These are phyloP conservation scores for Scheffersomyces lignosus DNA, from an alignment of 805 yeast species.

Conservation along the genomic window DNA sequence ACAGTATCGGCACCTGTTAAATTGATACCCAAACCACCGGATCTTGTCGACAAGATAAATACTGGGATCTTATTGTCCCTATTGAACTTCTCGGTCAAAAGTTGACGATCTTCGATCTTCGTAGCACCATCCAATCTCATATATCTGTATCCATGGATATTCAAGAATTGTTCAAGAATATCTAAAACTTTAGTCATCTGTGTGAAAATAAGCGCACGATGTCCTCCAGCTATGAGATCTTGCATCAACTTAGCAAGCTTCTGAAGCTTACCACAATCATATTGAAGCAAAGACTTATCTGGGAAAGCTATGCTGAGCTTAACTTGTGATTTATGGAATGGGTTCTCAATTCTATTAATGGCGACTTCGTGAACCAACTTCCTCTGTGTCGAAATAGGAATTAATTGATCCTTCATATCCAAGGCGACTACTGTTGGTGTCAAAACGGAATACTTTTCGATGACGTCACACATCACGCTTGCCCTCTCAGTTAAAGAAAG, in stretches of 20 bases:
- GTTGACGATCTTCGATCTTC: conserved; percentile 93
- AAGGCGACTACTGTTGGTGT: conserved; percentile 85
- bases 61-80: conserved; percentile 83
- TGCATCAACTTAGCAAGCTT: conserved; percentile 73
- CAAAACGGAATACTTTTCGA: conserved; percentile 79
- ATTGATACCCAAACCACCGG: conserved; percentile 98
- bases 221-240: conserved; percentile 81
- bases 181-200: conserved; percentile 98
- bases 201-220: conserved; percentile 91
- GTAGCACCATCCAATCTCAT: conserved; percentile 98
- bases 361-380: conserved; percentile 30
- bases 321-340: conserved; percentile 80
- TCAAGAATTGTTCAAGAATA: conserved; percentile 87
- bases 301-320: conserved; percentile 93
- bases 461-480: conserved; percentile 43
- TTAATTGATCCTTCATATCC: conserved; percentile 58
- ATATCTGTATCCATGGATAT: conserved; percentile 91
- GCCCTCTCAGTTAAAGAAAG: conserved; percentile 27
- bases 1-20: conserved; percentile 99
- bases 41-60: conserved; percentile 89
- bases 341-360: conserved; percentile 45
- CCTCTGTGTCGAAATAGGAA: conserved; percentile 42
- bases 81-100: conserved; percentile 89
- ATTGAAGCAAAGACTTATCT: conserved; percentile 86
- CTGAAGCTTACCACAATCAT: conserved; percentile 96